Evolutionary conservation across 2,329 filamentous ascomycete genomes (phyloP).

Genomic region (Colletotrichum sp.): DNA sequence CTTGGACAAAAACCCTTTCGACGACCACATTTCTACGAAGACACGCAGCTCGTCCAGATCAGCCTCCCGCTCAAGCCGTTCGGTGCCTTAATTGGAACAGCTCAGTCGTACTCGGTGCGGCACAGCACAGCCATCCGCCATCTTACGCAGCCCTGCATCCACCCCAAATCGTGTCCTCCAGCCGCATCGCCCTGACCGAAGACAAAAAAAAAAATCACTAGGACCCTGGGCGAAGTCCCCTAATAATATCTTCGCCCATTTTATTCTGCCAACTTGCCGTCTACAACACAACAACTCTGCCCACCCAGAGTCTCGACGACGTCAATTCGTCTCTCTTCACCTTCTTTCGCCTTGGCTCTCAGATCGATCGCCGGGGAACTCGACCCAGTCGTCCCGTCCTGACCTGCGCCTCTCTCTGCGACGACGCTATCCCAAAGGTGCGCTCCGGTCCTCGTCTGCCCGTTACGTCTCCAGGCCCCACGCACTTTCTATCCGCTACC

Average conservation of each 20-base stretch:
- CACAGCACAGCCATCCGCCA: background rate
- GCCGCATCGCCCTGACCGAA: background rate
- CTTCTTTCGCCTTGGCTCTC: background rate
- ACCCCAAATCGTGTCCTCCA: constrained; percentile 8
- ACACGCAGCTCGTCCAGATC: background rate
- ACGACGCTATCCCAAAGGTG: background rate
- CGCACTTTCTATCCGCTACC: constrained; percentile 10
- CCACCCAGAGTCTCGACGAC: background rate
- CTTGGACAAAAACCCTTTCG: background rate
- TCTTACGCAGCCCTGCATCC: background rate
- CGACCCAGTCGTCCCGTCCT: background rate
- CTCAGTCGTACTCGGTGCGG: background rate
- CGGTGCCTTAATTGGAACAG: background rate
- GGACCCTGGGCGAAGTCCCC: background rate
- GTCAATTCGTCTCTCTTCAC: background rate
- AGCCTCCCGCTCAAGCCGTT: background rate
- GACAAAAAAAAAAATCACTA: background rate
- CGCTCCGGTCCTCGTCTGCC: background rate
- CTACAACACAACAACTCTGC: background rate
- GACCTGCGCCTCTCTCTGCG: background rate
- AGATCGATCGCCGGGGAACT: background rate
- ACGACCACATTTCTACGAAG: background rate
- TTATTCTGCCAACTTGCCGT: background rate
- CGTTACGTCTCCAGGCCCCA: constrained; percentile 12
- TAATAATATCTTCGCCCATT: background rate